Evolutionary conservation across 2,329 filamentous ascomycete species (phyloP), one percentile per base, ranked within the genome.

Genomic region (Claviceps sorghi): DNA sequence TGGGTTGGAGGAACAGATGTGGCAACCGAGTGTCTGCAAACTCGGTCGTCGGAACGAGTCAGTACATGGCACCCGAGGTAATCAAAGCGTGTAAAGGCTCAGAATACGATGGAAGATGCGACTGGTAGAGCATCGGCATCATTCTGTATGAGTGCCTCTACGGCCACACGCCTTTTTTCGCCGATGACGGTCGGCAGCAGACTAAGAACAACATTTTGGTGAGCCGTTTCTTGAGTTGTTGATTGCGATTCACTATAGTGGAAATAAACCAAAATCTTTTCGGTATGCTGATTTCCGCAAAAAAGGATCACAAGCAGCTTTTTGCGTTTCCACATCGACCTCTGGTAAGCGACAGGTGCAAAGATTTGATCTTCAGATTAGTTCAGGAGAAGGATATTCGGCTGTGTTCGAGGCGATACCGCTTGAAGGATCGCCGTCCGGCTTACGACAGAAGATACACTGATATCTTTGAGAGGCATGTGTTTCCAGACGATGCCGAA

Each of bases 1-100:
- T 90, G 46, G 75, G 77, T 55, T 89, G 83, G 84, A 78, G 86
- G 45, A 83, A 88, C 61, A 74, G 75, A 17, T 77, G 75, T 56
- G 78, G 84, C 29, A 84, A 82, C 58, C 81, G 88, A 41, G 78
- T 79, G 36, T 77, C 88, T 36, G 91, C 91, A 1, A 80, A 83
- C 58, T 95, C 89, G 46, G 82, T 95, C 1, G 91, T 97, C 11
- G 91, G 91, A 2, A 97, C 93, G 2, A 95, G 89, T 64, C 91
- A 96, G 64, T 97, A 97, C 71, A 97, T 96, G 93, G 91, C 93
- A 0, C 91, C 91, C 2, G 93, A 97, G 70, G 87, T 97, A 88
- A 90, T 30, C 78, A 88, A 48, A 71, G 57, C 52, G 47, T 54
- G 53, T 22, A 53, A 52, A 29, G 56, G 56, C 42, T 53, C 41